A percentile compares a stretch with the other conserved stretches of the same genome.
phyloP scores from a whole-genome alignment of 208 protist genomes.

The Naegleria lovaniensis region DNA sequence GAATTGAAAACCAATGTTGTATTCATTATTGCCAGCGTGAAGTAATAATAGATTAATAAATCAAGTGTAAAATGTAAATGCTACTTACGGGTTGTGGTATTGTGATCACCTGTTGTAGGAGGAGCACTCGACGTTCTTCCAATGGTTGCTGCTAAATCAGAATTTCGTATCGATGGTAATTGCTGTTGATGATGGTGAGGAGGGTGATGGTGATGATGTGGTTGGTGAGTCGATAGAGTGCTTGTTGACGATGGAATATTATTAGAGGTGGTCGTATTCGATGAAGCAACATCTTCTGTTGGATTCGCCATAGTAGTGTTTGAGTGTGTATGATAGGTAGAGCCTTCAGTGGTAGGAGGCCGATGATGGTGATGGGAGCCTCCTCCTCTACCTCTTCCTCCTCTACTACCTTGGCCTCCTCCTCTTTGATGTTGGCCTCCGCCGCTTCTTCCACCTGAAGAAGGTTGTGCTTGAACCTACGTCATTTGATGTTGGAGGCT shows the following conservation, averaged over 20 bases:
- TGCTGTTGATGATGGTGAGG: background rate
- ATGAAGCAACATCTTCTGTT: background rate
- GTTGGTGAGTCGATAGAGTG: background rate
- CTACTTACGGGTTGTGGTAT: background rate
- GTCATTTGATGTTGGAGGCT: background rate
- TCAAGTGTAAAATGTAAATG: too few species aligned
- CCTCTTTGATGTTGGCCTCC: background rate
- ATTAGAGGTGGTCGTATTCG: background rate
- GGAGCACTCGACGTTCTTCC: background rate
- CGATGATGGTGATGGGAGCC: too few species aligned
- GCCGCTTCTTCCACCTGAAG: background rate
- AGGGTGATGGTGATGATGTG: background rate
- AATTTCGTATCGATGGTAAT: background rate
- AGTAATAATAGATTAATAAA: too few species aligned
- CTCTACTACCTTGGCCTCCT: background rate
- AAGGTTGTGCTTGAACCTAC: background rate
- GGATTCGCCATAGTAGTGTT: background rate
- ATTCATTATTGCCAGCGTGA: too few species aligned
- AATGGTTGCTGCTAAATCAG: background rate
- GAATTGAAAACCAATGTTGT: too few species aligned
- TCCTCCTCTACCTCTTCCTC: background rate
- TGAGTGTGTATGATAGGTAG: too few species aligned
- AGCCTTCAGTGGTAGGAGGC: too few species aligned
- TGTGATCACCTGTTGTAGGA: background rate
- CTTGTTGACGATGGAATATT: background rate